Evolutionary conservation across 1,284 basidiomycete genomes (phyloP), one percentile per base, ranked within the genome.

Genomic region (Stygiomarasmius scandens): DNA sequence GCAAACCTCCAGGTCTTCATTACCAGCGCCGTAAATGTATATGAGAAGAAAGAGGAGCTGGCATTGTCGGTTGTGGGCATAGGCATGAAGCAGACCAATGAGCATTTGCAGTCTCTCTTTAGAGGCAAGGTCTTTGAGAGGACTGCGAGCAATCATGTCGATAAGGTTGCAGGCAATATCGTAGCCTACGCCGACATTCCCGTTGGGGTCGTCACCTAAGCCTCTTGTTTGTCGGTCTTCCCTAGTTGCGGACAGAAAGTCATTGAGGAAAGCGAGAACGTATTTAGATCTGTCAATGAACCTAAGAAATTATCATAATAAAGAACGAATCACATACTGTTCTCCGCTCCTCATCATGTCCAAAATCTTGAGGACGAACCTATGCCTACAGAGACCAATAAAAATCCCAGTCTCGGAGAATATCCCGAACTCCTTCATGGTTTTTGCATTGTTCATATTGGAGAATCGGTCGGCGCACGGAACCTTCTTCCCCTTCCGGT

Each of bases 311-410:
- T 41, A 9, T 6, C 6, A 41, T 9, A 41, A 41, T 6, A 16
- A 41, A 41, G 11, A n/a, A 5, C 5, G 29, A 32, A n/a, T 23
- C 12, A 44, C 48, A 2, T 24, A 55, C 54, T 49, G 25, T 44
- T 55, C 54, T 1, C 54, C 38, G 1, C 32, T 41, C 23, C 41
- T 49, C 9, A 55, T 22, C 54, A 55, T 55, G 20, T 55, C 54
- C n/a, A 20, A 14, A 16, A 49, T 9, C 5, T 4, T 14, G 14
- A 55, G 36, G 14, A 49, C 22, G 14, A 49, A 23, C 16, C 32
- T 19, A 55, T 55, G 54, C 2, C 54, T 6, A 43, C 54, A 55
- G 19, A 49, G 20, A 19, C 25, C n/a, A 2, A 55, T n/a, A 24
- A 55, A 55, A 3, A 49, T 16, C 1, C 54, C 54, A 12, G 29